phyloP scores from a whole-genome alignment of 371 early-diverging fungal species.

The Capniomyces stellatus region DNA sequence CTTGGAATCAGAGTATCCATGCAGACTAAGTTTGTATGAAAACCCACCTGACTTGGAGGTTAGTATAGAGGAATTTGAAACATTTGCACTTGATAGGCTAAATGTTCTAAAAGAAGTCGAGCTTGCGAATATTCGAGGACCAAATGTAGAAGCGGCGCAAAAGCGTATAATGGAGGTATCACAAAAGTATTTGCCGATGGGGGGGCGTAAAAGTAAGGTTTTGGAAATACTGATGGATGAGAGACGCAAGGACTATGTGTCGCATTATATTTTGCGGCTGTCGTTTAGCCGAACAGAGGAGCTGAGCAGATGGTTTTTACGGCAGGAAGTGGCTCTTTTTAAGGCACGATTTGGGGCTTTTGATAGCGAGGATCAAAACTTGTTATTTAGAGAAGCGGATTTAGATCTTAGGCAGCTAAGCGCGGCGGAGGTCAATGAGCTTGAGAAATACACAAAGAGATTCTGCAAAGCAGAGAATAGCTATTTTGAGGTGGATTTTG shows the following conservation, averaged over 20 bases:
- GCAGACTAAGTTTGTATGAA: constrained; percentile 60
- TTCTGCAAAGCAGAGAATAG: background rate
- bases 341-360: constrained; percentile 28
- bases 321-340: constrained; percentile 71
- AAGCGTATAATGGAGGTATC: constrained; percentile 34
- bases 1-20: no score
- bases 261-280: constrained; percentile 82
- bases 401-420: constrained; percentile 2
- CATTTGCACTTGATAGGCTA: constrained; percentile 78
- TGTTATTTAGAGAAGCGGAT: constrained; percentile 30
- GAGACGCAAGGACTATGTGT: constrained; percentile 77
- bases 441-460: background rate
- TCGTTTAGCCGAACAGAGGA: constrained; percentile 81
- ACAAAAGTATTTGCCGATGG: constrained; percentile 48
- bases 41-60: constrained; percentile 57
- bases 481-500: constrained; percentile 55
- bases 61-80: constrained; percentile 80
- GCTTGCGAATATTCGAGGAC: constrained; percentile 51
- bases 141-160: constrained; percentile 38
- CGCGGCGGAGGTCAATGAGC: background rate
- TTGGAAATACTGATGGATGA: constrained; percentile 31
- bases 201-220: constrained; percentile 16
- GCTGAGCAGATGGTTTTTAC: constrained; percentile 73
- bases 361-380: constrained; percentile 27
- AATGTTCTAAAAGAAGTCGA: constrained; percentile 77